Percentiles rank a stretch among this genome's conserved stretches.
Evolutionary conservation across 2,329 filamentous ascomycete species (phyloP).

Genomic region (Penicillium sp.): DNA sequence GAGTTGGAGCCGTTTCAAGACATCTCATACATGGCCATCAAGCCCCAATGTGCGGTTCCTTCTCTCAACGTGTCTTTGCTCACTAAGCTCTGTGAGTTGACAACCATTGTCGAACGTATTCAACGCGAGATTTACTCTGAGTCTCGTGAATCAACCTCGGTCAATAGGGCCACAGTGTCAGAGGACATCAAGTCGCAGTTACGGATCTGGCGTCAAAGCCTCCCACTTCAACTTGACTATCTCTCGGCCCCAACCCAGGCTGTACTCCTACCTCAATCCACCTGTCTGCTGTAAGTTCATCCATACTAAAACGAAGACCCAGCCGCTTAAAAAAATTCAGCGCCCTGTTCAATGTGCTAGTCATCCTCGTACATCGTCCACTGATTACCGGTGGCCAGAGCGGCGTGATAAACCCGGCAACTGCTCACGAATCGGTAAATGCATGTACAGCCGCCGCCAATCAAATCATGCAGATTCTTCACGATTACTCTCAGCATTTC

Average conservation of each 20-base stretch:
- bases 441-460: conserved; percentile 37
- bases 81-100: conserved; percentile 35
- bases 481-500: conserved; percentile 42
- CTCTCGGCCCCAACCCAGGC: conserved; percentile 22
- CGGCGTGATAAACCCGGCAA: conserved; percentile 15
- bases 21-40: conserved; percentile 35
- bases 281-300: conserved; percentile 22
- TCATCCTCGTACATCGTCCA: conserved; percentile 47
- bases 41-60: conserved; percentile 12
- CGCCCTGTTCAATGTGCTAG: conserved; percentile 42
- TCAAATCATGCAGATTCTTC: conserved; percentile 38
- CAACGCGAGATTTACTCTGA: conserved; percentile 34
- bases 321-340: conserved; percentile 12
- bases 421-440: conserved; percentile 30
- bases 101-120: conserved; percentile 38
- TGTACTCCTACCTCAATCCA: conserved; percentile 21
- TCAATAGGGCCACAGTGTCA: conserved; percentile 15
- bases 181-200: conserved; percentile 25
- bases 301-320: background rate
- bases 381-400: conserved; percentile 33
- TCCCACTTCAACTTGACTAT: conserved; percentile 27
- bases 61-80: conserved; percentile 25
- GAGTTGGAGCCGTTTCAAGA: conserved; percentile 53
- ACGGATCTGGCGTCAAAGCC: conserved; percentile 23
- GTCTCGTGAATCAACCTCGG: conserved; percentile 18